Evolutionary conservation across 768 basidiomycete species (phyloP).

Genomic region (Pisolithus tinctorius): DNA sequence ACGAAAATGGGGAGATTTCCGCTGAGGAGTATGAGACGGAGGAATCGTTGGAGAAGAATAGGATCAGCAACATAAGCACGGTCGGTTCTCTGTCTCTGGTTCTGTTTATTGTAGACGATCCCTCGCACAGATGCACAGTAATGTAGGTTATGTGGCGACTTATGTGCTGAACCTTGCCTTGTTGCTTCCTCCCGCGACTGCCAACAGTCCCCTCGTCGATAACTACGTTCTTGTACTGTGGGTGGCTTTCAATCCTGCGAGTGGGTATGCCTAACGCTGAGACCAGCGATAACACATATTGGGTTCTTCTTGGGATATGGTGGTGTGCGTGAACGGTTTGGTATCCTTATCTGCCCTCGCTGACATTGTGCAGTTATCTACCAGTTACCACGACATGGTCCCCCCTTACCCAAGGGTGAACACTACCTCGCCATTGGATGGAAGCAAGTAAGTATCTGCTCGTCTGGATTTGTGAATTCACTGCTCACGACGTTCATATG

Average conservation of each 20-base stretch:
- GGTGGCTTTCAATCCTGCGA: constrained; percentile 15
- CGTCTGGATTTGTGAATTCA: background rate
- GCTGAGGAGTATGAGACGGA: constrained; percentile 63
- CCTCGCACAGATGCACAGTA: constrained; percentile 55
- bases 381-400: constrained; percentile 80
- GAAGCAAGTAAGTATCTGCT: constrained; percentile 54
- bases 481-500: constrained; percentile 2
- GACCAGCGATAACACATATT: constrained; percentile 59
- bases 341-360: too few relatives aligned
- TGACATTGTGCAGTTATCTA: constrained; percentile 52
- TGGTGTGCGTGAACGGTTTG: constrained; percentile 56
- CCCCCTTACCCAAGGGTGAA: constrained; percentile 69
- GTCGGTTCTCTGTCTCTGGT: constrained; percentile 28
- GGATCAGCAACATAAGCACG: constrained; percentile 80
- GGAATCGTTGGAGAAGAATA: constrained; percentile 77
- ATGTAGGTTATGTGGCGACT: constrained; percentile 65
- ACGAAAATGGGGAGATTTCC: constrained; percentile 52
- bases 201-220: constrained; percentile 53
- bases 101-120: background rate
- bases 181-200: constrained; percentile 44
- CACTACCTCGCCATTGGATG: constrained; percentile 77
- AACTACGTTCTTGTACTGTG: constrained; percentile 72
- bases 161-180: constrained; percentile 63
- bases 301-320: constrained; percentile 79
- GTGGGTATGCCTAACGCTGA: background rate